phyloP scores from a whole-genome alignment of 2,329 filamentous ascomycete species.

The Verticillium alfalfae region DNA sequence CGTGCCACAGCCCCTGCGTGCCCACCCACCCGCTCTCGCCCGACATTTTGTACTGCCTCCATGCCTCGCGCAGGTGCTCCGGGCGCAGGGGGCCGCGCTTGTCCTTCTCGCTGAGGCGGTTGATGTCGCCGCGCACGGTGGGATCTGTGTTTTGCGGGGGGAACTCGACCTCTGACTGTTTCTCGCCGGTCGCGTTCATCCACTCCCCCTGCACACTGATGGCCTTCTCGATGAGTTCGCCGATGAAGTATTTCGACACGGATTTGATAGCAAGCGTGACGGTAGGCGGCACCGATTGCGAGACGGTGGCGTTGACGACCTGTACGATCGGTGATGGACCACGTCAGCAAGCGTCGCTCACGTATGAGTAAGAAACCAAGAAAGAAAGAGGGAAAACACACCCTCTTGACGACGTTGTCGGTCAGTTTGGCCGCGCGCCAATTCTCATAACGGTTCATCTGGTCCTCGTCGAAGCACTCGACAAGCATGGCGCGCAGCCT shows the following conservation, averaged over 20 bases:
- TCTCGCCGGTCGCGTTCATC: constrained; percentile 52
- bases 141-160: constrained; percentile 28
- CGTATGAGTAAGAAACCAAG: background rate
- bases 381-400: constrained; percentile 25
- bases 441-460: constrained; percentile 64
- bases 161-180: constrained; percentile 46
- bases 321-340: constrained; percentile 18
- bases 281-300: constrained; percentile 68
- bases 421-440: constrained; percentile 66
- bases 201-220: constrained; percentile 68
- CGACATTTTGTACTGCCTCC: constrained; percentile 60
- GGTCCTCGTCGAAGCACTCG: constrained; percentile 58
- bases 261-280: constrained; percentile 72
- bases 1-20: constrained; percentile 54
- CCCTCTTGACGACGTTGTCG: constrained; percentile 63
- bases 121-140: constrained; percentile 18
- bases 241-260: constrained; percentile 72
- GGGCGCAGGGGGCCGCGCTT: constrained; percentile 59
- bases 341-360: background rate
- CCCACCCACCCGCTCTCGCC: constrained; percentile 60
- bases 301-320: constrained; percentile 76
- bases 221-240: constrained; percentile 68
- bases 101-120: constrained; percentile 26
- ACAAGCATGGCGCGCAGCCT: constrained; percentile 55
- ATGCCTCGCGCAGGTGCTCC: constrained; percentile 69